phyloP scores from a whole-genome alignment of 306 rosid genomes.

The Castanea mollissima region DNA sequence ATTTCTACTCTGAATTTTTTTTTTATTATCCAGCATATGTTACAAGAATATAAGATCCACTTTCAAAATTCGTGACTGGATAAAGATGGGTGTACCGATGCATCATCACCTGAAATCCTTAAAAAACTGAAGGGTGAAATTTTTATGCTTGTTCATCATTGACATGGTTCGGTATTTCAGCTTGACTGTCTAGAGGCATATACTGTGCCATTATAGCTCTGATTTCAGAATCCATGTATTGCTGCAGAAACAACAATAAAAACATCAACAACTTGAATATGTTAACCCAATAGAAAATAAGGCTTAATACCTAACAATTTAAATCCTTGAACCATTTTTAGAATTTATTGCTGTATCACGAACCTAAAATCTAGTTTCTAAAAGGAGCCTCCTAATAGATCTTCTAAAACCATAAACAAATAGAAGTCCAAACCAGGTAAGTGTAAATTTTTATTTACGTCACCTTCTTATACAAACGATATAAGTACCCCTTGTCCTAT shows the following conservation, averaged over 20 bases:
- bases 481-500: no score
- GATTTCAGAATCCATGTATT: conserved; percentile 97
- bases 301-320: background rate
- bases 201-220: conserved; percentile 99
- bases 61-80: conserved; percentile 46
- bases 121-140: background rate
- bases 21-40: conserved; percentile 41
- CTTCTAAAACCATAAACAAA: background rate
- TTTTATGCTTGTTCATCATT: conserved; percentile 57
- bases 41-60: conserved; percentile 31
- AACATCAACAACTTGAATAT: conserved; percentile 17
- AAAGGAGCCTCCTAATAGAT: background rate
- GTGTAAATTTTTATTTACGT: background rate
- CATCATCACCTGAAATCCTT: conserved; percentile 27
- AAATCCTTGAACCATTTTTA: background rate
- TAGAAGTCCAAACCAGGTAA: background rate
- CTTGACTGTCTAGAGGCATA: conserved; percentile 98
- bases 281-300: background rate
- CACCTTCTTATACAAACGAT: no score
- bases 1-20: conserved; percentile 31
- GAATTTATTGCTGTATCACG: background rate
- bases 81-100: conserved; percentile 27
- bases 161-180: conserved; percentile 67
- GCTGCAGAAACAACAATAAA: conserved; percentile 53
- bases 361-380: background rate